These are phyloP conservation scores for Trichoderma guizhouense DNA, from an alignment of 2,329 filamentous ascomycete genomes.

Conservation along the genomic window DNA sequence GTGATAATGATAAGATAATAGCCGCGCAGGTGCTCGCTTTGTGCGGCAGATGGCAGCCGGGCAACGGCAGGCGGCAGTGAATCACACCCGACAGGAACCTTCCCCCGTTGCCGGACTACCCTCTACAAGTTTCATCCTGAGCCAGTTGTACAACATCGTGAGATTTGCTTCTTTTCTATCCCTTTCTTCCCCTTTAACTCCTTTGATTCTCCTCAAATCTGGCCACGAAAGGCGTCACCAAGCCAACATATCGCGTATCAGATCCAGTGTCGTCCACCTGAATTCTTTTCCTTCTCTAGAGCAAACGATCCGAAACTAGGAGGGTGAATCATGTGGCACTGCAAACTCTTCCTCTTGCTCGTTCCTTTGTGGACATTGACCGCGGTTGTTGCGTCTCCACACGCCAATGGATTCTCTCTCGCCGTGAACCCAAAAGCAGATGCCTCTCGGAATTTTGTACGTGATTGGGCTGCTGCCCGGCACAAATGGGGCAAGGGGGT, in stretches of 20 bases:
- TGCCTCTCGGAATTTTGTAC: slow-evolving; percentile 31
- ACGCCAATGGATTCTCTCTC: slow-evolving; percentile 29
- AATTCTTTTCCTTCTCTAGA: not conserved
- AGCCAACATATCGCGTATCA: not conserved
- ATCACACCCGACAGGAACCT: not conserved
- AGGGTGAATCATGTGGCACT: slow-evolving; percentile 3
- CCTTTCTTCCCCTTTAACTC: not conserved
- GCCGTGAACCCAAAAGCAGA: slow-evolving; percentile 24
- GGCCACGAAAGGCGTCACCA: not conserved
- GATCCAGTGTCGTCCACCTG: not conserved
- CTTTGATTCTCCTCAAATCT: not conserved
- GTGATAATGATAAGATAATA: not conserved
- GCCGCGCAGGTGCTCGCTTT: not conserved
- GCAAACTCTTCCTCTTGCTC: not conserved
- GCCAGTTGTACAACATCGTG: not conserved
- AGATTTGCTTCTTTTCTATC: not conserved
- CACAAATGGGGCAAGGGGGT: slow-evolving; percentile 34
- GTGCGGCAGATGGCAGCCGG: not conserved
- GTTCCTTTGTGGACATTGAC: not conserved
- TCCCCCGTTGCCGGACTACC: not conserved
- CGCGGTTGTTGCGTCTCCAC: not conserved
- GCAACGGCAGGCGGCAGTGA: slow-evolving; percentile 7
- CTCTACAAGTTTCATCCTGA: not conserved
- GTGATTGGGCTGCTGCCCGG: slow-evolving; percentile 33
- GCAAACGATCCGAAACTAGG: not conserved